Conservation (phyloP, 2,329 filamentous ascomycete species). For the Diplodia scrobiculata region DNA sequence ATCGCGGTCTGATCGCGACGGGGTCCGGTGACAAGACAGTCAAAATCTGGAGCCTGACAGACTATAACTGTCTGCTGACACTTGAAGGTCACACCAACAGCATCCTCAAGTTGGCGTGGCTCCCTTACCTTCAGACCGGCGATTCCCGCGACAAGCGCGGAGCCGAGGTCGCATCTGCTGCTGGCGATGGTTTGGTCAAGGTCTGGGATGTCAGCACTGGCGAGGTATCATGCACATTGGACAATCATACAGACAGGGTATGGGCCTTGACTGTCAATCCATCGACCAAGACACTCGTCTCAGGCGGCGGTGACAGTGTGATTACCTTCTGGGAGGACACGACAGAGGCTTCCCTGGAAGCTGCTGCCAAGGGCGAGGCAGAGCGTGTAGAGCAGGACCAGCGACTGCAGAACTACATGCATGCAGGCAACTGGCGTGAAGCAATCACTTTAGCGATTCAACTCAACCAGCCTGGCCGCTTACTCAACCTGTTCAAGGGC, state of each 20-base stretch:
- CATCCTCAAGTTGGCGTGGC: constrained; percentile 89
- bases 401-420: constrained; percentile 88
- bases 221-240: constrained; percentile 83
- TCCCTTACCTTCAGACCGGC: constrained; percentile 55
- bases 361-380: constrained; percentile 71
- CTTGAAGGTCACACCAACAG: constrained; percentile 97
- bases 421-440: constrained; percentile 83
- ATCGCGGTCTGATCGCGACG: constrained; percentile 81
- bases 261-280: constrained; percentile 79
- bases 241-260: constrained; percentile 95
- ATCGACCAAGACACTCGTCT: constrained; percentile 71
- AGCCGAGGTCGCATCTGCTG: constrained; percentile 79
- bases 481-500: constrained; percentile 79
- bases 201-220: constrained; percentile 88
- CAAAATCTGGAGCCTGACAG: constrained; percentile 88
- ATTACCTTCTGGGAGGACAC: constrained; percentile 97
- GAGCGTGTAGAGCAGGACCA: constrained; percentile 92
- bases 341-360: constrained; percentile 74
- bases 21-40: constrained; percentile 95
- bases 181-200: constrained; percentile 92
- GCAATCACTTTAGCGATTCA: constrained; percentile 90
- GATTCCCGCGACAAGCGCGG: constrained; percentile 56
- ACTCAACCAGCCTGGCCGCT: constrained; percentile 87
- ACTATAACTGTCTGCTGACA: constrained; percentile 89
- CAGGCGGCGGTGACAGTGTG: constrained; percentile 87